Base-by-base conservation (phyloP, 768 basidiomycete genomes). In the Podaxis mareebaensis region DNA sequence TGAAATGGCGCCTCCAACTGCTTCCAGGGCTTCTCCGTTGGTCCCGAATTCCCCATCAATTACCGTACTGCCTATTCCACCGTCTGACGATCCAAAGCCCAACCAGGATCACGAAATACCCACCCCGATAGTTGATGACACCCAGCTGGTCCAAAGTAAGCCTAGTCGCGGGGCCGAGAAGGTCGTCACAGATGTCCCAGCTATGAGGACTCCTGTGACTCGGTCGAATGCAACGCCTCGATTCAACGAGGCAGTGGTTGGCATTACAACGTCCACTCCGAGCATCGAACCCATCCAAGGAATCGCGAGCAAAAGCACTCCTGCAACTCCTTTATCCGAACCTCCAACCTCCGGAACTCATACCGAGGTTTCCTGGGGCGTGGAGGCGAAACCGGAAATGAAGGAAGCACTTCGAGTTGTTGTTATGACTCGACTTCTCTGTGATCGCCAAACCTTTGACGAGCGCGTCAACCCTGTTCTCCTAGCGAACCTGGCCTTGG, bases 381-480 rank as follows among this genome's bases (percentile, higher is more conserved):
- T 77, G 24, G 68, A 74, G 5, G 74, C 79, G 24, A 77, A 79
- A 40, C 83, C 77, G 55, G 80, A 84, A 11, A 77, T 84, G 7
- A 71, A 76, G 52, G 90, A 91, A 52, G 88, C 86, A 7, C 77
- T 92, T 48, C 84, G 85, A 26, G 75, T 87, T 28, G 84, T 87
- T 13, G 80, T 90, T 28, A 83, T 85, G 76, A 82, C 85, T 10
- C 82, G 90, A 30, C 78, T 87, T 44, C 79, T 83, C 39, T 79
- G 76, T 64, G 88, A 91, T 70, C 78, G 75, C 13, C 86, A 89
- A 71, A 82, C 87, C 11, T 83, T 84, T 22, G 80, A 83, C 44
- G 87, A 90, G 67, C 83, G 85, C 22, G 79, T 90, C 10, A 79
- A 81, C 26, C 89, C 89, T 1, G 79, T 93, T 22, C 76, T 93